These are phyloP conservation scores for Penicillium chermesinum DNA, from an alignment of 495 filamentous ascomycete species.

Conservation along the genomic window DNA sequence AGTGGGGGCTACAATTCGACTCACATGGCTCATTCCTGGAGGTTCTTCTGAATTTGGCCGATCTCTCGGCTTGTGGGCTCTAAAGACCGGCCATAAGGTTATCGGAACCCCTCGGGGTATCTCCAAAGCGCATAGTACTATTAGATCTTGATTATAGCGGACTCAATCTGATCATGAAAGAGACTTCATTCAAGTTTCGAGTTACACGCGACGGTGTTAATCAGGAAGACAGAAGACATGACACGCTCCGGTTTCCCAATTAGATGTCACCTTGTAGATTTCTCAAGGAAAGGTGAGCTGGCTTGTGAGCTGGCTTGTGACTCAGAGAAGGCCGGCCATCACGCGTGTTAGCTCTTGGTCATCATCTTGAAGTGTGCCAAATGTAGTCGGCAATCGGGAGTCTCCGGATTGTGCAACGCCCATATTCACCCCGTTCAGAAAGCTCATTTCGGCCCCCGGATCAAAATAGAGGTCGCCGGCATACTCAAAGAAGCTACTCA, in stretches of 20 bases:
- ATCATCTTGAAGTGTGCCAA: slow-evolving; percentile 34
- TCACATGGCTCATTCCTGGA: not conserved
- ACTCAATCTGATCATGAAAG: too few relatives aligned
- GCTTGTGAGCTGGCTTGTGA: too few relatives aligned
- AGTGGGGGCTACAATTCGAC: not conserved
- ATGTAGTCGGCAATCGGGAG: slow-evolving; percentile 7
- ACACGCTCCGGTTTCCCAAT: too few relatives aligned
- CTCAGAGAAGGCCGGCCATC: slow-evolving; percentile 41
- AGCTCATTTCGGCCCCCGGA: slow-evolving; percentile 11
- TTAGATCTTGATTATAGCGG: too few relatives aligned
- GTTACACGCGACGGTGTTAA: too few relatives aligned
- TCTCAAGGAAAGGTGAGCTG: too few relatives aligned
- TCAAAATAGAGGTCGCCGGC: slow-evolving; percentile 38
- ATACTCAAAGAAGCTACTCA: slow-evolving; percentile 44
- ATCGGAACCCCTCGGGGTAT: not conserved
- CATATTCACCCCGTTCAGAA: slow-evolving; percentile 11
- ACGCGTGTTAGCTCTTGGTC: slow-evolving; percentile 39
- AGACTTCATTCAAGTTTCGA: too few relatives aligned
- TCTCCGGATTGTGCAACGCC: slow-evolving; percentile 5
- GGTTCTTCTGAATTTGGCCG: not conserved
- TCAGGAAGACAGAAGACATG: too few relatives aligned
- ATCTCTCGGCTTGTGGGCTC: not conserved
- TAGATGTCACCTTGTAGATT: too few relatives aligned
- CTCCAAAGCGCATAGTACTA: too few relatives aligned
- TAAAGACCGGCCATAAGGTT: not conserved